phyloP scores from a whole-genome alignment of 2,329 filamentous ascomycete species.

The Stagonosporopsis tanaceti region DNA sequence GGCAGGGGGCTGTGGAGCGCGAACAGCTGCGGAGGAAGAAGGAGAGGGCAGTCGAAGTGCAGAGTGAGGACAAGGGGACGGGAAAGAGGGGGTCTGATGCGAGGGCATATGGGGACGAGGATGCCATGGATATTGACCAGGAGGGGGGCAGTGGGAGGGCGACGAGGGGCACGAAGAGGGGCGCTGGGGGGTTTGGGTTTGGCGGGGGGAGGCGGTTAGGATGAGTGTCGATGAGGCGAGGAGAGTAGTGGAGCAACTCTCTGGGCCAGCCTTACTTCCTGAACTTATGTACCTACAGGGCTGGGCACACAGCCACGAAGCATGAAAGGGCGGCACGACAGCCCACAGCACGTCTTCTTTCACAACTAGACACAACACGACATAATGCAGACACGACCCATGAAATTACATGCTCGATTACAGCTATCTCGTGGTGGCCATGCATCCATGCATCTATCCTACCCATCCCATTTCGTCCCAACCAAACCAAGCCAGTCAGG shows the following conservation, averaged over 20 bases:
- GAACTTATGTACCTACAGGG: neutral
- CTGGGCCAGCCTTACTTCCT: neutral
- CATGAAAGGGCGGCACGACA: neutral
- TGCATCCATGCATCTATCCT: neutral
- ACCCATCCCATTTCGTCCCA: neutral
- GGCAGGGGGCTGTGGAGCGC: slow-evolving; percentile 52
- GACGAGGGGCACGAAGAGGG: slow-evolving; percentile 42
- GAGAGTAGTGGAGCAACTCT: neutral
- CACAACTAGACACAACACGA: neutral
- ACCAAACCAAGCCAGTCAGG: neutral
- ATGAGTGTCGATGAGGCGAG: neutral
- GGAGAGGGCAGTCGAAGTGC: slow-evolving; percentile 50
- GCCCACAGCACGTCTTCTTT: neutral
- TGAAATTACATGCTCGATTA: slow-evolving; percentile 6
- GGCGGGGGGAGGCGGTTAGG: slow-evolving; percentile 40
- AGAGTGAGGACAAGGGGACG: slow-evolving; percentile 39
- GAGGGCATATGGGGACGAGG: slow-evolving; percentile 36
- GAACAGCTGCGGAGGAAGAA: slow-evolving; percentile 54
- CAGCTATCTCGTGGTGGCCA: slow-evolving; percentile 3
- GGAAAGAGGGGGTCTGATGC: slow-evolving; percentile 29
- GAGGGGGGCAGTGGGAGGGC: slow-evolving; percentile 37
- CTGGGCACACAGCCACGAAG: neutral
- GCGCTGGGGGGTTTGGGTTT: slow-evolving; percentile 37
- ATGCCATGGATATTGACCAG: slow-evolving; percentile 50
- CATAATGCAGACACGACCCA: slow-evolving; percentile 3